Conservation (phyloP, 225 moss, liverwort and hornwort genomes). For the Physcomitrium patens region DNA sequence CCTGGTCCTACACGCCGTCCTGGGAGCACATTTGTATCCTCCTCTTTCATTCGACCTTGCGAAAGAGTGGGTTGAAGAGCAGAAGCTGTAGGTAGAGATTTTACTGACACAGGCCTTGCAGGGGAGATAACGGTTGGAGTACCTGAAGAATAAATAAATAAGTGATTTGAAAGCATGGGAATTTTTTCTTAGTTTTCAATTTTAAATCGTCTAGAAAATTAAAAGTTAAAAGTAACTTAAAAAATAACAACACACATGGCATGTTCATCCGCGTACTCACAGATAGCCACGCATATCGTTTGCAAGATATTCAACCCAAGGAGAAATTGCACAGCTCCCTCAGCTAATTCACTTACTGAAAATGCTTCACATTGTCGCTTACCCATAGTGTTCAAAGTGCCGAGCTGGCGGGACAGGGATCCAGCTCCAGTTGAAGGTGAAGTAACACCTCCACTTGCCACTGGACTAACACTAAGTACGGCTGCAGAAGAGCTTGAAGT, state of each 20-base stretch:
- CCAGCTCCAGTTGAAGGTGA: constrained; percentile 61
- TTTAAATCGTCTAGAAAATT: no score
- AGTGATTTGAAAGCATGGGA: not conserved
- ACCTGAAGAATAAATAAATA: constrained; percentile 39
- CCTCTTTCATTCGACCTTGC: constrained; percentile 75
- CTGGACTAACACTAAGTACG: constrained; percentile 67
- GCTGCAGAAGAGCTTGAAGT: constrained; percentile 57
- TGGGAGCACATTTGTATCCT: constrained; percentile 56
- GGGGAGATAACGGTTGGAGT: constrained; percentile 54
- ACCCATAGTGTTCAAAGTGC: constrained; percentile 46
- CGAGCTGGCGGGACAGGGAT: constrained; percentile 52
- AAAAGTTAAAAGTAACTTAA: not conserved
- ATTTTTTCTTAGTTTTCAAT: no score
- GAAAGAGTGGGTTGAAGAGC: constrained; percentile 49
- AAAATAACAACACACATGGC: not conserved
- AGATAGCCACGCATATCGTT: constrained; percentile 7
- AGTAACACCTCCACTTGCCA: constrained; percentile 53
- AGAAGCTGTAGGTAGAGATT: constrained; percentile 55
- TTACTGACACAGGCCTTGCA: constrained; percentile 58
- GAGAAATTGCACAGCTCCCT: not conserved
- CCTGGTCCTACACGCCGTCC: constrained; percentile 62
- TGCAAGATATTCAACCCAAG: constrained; percentile 12
- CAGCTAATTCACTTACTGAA: not conserved
- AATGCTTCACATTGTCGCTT: constrained; percentile 21
- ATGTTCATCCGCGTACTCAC: constrained; percentile 24